Conservation (phyloP, 2,329 filamentous ascomycete species). For the Cytospora leucostoma region DNA sequence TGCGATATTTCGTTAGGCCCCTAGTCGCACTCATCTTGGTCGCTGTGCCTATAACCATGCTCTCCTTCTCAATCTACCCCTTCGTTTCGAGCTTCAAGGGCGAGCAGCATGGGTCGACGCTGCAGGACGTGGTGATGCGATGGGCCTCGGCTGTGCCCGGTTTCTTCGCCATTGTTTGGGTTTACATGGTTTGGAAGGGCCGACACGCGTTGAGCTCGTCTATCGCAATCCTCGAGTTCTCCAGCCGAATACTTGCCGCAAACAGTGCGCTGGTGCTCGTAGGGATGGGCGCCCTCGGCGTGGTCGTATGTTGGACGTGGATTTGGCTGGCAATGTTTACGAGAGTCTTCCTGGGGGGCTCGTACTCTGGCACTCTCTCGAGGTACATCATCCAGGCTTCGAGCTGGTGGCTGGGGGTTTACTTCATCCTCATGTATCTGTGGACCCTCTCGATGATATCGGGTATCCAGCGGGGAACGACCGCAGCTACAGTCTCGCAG, state of each 20-base stretch:
- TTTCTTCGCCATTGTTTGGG: conserved; percentile 73
- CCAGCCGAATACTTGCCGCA: conserved; percentile 80
- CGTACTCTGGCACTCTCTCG: conserved; percentile 64
- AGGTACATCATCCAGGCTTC: conserved; percentile 80
- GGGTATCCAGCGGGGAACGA: conserved; percentile 86
- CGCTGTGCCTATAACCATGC: conserved; percentile 80
- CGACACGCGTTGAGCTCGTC: conserved; percentile 80
- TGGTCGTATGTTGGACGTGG: conserved; percentile 91
- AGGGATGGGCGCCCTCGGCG: conserved; percentile 74
- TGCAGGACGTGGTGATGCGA: conserved; percentile 90
- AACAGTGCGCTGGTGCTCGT: conserved; percentile 81
- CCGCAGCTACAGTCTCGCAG: conserved; percentile 92
- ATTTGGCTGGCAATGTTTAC: conserved; percentile 97
- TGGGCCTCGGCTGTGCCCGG: conserved; percentile 80
- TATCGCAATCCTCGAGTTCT: conserved; percentile 88
- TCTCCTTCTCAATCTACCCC: conserved; percentile 89
- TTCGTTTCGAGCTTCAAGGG: conserved; percentile 88
- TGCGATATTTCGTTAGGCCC: conserved; percentile 85
- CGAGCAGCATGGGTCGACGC: conserved; percentile 67
- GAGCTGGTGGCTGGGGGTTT: conserved; percentile 93
- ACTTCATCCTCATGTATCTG: conserved; percentile 90
- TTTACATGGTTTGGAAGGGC: conserved; percentile 79
- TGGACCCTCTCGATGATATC: conserved; percentile 90
- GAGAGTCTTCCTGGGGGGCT: conserved; percentile 89
- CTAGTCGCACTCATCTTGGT: conserved; percentile 79